A percentile compares a stretch with the other conserved stretches of the same genome.
phyloP scores from a whole-genome alignment of 805 yeast genomes.

The Ogataea neopini region DNA sequence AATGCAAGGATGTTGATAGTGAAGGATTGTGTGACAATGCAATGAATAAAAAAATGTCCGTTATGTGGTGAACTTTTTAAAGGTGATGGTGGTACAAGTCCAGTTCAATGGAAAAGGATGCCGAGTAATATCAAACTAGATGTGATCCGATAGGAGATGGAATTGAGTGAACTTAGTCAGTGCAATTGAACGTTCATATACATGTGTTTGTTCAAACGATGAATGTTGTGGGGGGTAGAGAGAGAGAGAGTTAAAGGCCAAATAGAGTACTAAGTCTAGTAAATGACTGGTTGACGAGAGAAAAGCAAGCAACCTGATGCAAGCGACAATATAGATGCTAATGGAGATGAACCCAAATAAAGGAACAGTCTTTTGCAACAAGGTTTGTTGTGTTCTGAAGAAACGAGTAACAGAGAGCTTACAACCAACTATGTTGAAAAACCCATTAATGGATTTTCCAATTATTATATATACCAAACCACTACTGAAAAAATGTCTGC shows the following conservation, averaged over 20 bases:
- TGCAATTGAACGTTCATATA: not conserved
- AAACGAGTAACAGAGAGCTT: not conserved
- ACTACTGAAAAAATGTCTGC: not conserved
- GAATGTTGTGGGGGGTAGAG: not conserved
- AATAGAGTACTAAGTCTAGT: not conserved
- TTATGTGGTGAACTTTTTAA: not conserved
- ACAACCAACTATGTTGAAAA: not conserved
- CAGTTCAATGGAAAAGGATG: not conserved
- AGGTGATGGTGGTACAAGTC: slow-evolving; percentile 1
- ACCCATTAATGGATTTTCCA: not conserved
- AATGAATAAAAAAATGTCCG: not conserved
- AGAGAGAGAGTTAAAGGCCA: not conserved
- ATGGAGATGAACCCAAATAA: not conserved
- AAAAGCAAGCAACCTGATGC: not conserved
- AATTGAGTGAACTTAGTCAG: not conserved
- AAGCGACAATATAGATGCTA: not conserved
- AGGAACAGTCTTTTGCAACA: not conserved
- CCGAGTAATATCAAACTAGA: not conserved
- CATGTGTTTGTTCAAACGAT: not conserved
- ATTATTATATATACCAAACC: not conserved
- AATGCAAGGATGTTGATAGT: not conserved
- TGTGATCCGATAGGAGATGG: not conserved
- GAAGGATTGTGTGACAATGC: not conserved
- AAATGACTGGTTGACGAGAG: not conserved
- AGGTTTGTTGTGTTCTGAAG: not conserved